phyloP scores from a whole-genome alignment of 139 green algal species.

The Astrephomene gubernaculifera region DNA sequence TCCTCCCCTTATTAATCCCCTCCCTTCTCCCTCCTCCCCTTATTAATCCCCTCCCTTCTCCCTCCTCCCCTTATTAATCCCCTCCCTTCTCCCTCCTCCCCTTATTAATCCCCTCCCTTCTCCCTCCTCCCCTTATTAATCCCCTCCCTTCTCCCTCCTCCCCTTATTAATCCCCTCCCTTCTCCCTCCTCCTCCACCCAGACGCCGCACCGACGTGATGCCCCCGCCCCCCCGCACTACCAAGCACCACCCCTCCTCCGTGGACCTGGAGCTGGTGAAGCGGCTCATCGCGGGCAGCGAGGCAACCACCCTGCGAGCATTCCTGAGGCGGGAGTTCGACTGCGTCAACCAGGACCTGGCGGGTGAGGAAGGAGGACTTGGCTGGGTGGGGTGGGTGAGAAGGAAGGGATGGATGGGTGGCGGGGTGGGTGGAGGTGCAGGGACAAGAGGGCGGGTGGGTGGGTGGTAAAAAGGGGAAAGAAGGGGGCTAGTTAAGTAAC shows the following conservation, averaged over 20 bases:
- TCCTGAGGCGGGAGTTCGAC: constrained; percentile 90
- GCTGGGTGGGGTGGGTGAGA: not conserved
- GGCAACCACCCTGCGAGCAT: constrained; percentile 69
- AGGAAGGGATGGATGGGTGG: too few relatives aligned
- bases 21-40: too few relatives aligned
- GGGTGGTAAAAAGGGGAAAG: not conserved
- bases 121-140: too few relatives aligned
- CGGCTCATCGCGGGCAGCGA: constrained; percentile 70
- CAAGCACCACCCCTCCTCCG: constrained; percentile 89
- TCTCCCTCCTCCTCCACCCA: not conserved
- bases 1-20: too few relatives aligned
- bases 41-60: too few relatives aligned
- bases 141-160: not conserved
- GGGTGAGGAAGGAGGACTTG: constrained; percentile 17
- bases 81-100: not conserved
- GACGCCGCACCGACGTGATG: constrained; percentile 92
- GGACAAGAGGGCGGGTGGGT: not conserved
- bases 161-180: not conserved
- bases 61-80: too few relatives aligned
- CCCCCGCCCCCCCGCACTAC: constrained; percentile 65
- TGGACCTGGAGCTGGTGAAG: constrained; percentile 96
- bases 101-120: too few relatives aligned
- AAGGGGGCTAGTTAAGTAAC: too few relatives aligned
- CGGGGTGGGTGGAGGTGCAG: not conserved
- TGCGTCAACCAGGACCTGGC: constrained; percentile 75